Conservation (phyloP, 257 asterid species). For the Nicotiana tabacum region DNA sequence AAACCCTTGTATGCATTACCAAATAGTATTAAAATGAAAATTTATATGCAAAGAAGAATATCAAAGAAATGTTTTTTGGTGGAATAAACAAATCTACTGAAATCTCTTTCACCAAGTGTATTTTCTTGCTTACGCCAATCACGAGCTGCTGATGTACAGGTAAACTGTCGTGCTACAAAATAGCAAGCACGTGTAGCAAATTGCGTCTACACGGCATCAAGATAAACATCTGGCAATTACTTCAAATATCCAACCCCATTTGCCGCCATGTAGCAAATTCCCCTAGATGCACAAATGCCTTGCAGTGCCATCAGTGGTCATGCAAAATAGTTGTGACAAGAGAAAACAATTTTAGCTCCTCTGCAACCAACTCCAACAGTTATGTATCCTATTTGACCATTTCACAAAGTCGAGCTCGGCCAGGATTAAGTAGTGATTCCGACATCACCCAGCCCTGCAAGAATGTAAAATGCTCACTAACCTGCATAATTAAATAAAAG, state of each 20-base stretch:
- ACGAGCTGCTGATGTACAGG: not conserved
- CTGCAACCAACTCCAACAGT: not conserved
- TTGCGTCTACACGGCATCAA: not conserved
- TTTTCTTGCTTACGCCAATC: not conserved
- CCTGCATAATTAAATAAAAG: not conserved
- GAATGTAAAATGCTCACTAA: constrained; percentile 15
- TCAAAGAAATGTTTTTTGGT: not conserved
- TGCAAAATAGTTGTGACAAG: not conserved
- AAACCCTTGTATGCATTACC: not conserved
- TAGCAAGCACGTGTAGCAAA: not conserved
- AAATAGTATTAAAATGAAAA: not conserved
- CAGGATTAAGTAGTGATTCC: constrained; percentile 88
- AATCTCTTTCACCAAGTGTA: not conserved
- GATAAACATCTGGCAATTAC: not conserved
- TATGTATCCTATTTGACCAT: constrained; percentile 24
- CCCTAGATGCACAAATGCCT: not conserved
- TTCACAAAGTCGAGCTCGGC: constrained; percentile 74
- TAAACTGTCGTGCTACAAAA: not conserved
- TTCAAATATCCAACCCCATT: not conserved
- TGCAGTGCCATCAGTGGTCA: not conserved
- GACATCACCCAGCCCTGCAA: constrained; percentile 98
- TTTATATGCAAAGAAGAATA: not conserved
- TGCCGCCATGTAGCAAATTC: not conserved
- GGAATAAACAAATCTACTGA: not conserved
- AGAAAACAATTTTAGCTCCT: not conserved